A percentile compares a stretch with the other conserved stretches of the same genome.
Conservation (phyloP, 2,329 filamentous ascomycete genomes). For the Stagonosporopsis chrysanthemi region DNA sequence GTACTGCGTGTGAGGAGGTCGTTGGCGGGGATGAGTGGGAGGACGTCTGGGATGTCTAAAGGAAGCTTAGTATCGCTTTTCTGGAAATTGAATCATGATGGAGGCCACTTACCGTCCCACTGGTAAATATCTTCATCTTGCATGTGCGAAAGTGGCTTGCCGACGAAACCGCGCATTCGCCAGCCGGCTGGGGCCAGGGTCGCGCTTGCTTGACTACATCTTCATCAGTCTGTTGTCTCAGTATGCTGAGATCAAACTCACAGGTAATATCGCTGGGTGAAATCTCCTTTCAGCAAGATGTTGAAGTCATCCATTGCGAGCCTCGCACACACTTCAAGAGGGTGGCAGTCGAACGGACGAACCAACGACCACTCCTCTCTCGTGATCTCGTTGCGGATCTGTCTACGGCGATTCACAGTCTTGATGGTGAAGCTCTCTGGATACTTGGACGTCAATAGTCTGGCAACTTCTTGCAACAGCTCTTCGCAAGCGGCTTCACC, state of each 20-base stretch:
- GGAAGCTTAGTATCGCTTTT: slow-evolving; percentile 30
- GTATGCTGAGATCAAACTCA: slow-evolving; percentile 26
- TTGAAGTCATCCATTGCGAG: slow-evolving; percentile 62
- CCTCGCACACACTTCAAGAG: slow-evolving; percentile 60
- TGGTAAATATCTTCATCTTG: slow-evolving; percentile 55
- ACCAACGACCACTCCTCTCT: slow-evolving; percentile 54
- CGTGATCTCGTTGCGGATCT: slow-evolving; percentile 54
- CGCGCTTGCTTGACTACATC: slow-evolving; percentile 56
- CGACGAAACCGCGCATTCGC: slow-evolving; percentile 58
- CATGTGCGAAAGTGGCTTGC: slow-evolving; percentile 57
- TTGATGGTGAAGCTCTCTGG: slow-evolving; percentile 52
- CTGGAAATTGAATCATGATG: slow-evolving; percentile 3
- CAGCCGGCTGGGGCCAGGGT: slow-evolving; percentile 63
- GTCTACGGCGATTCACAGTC: slow-evolving; percentile 15
- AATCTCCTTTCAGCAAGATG: slow-evolving; percentile 55
- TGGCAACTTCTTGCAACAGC: slow-evolving; percentile 55
- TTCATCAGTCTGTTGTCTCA: neutral
- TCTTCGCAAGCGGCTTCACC: slow-evolving; percentile 57
- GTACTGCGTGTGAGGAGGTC: slow-evolving; percentile 58
- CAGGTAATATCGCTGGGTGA: slow-evolving; percentile 58
- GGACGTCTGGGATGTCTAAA: slow-evolving; percentile 28
- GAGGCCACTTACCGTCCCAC: slow-evolving; percentile 60
- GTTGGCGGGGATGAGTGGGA: slow-evolving; percentile 33
- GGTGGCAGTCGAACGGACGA: slow-evolving; percentile 47
- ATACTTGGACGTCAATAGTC: slow-evolving; percentile 55